Base-by-base conservation (phyloP, 1,284 basidiomycete genomes). In the Fomitopsis palustris region DNA sequence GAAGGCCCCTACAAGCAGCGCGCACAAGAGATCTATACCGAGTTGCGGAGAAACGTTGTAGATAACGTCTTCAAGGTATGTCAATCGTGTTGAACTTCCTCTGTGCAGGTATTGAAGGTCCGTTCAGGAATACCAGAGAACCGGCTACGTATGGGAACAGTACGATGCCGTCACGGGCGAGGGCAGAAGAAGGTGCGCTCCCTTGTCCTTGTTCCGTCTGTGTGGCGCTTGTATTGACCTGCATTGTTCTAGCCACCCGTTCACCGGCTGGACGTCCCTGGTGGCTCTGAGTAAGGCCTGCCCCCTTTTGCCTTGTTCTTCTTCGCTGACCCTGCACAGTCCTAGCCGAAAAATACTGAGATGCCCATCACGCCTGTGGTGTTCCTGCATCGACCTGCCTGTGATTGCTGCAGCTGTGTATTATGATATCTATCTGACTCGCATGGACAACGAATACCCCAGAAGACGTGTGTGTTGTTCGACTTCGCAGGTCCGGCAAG, bases 141-240 rank as follows among this genome's bases (percentile, higher is more conserved):
- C 95, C 1, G 95, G 94, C 8, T 96, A 93, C 71, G 92, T 95
- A 10, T 98, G 95, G 94, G 95, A 98, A 73, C 96, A 98, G 73
- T 98, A 97, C 72, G 90, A 98, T 70, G 78, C 93, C 0, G 74
- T 79, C 9, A 92, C 85, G 10, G 95, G 95, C 14, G 83, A 92
- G 68, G 95, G 95, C 1, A 83, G 82, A 69, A 78, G 95, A 76
- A 95, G 91, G 92, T 86, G 65, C 60, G 76, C 73, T 59, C 38
- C 68, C 2, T 16, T 16, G 27, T 61, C 53, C 54, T 14, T n/a
- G n/a, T n/a, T 10, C 7, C n/a, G 8, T 42, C 49, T 55, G 16
- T 53, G n/a, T 56, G 54, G 16, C 7, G 3, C 61, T 65, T 55
- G 61, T 55, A 23, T 23, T 54, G 5, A 25, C 37, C 35, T 57